Evolutionary conservation across 1,284 basidiomycete genomes (phyloP).

Genomic region (Vanrija sp.): DNA sequence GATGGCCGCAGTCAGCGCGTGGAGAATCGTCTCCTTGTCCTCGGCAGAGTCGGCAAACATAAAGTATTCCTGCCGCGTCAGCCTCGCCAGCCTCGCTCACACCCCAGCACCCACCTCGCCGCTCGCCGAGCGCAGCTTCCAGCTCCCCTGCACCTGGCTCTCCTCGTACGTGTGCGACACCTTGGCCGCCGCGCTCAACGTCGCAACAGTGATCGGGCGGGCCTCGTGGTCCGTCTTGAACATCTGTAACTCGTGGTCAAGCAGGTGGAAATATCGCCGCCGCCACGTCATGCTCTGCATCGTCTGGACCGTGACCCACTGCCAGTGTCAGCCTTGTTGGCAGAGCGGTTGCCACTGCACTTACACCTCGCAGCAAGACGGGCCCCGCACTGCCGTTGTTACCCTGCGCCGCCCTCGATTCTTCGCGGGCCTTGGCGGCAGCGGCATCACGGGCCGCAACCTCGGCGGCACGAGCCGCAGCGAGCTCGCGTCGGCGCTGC

Average conservation of each 20-base stretch:
- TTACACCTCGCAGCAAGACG: constrained; percentile 43
- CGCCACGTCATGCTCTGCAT: constrained; percentile 37
- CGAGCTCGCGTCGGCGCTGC: neutral
- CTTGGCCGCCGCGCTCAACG: neutral
- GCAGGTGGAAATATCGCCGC: constrained; percentile 38
- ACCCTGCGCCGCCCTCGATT: neutral
- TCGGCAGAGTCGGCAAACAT: constrained; percentile 41
- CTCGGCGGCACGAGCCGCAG: too few species aligned
- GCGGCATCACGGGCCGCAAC: neutral
- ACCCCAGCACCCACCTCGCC: constrained; percentile 24
- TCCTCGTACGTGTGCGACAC: constrained; percentile 35
- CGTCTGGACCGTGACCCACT: constrained; percentile 45
- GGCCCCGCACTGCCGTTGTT: constrained; percentile 18
- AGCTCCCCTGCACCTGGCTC: constrained; percentile 41
- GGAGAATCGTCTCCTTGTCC: constrained; percentile 37
- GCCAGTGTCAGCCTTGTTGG: neutral
- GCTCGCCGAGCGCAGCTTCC: constrained; percentile 27
- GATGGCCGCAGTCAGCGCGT: constrained; percentile 18
- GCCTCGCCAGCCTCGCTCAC: neutral
- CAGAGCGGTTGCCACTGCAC: constrained; percentile 6
- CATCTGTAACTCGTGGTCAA: constrained; percentile 26
- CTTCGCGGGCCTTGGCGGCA: neutral
- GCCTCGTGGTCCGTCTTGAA: constrained; percentile 24
- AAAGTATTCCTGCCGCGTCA: constrained; percentile 38
- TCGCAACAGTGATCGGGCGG: neutral